A percentile compares a stretch with the other conserved stretches of the same genome.
Conservation (phyloP, 2,329 filamentous ascomycete genomes). For the Ceratocystis destructans region DNA sequence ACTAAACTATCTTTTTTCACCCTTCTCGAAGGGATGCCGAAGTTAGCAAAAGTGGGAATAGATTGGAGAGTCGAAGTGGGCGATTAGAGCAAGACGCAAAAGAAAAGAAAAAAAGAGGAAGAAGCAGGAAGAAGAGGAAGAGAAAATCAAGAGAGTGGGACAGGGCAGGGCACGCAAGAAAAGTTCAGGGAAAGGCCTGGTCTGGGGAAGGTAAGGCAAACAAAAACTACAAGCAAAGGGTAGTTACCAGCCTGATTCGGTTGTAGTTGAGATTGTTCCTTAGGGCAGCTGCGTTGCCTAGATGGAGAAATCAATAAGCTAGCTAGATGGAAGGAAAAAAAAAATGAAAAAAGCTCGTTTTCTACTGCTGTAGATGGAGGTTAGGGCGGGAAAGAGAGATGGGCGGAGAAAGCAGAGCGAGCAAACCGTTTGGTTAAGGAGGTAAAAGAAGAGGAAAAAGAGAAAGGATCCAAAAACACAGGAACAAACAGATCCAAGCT, state of each 20-base stretch:
- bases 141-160: not conserved
- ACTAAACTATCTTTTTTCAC: not conserved
- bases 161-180: constrained; percentile 2
- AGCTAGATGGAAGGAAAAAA: too few relatives aligned
- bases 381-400: not conserved
- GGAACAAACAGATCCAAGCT: not conserved
- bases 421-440: not conserved
- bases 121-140: not conserved
- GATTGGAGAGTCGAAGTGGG: not conserved
- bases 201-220: constrained; percentile 1
- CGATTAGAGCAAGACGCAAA: not conserved
- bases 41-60: not conserved
- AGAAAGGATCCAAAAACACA: constrained; percentile 2
- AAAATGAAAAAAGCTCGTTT: too few relatives aligned
- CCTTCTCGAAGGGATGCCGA: not conserved
- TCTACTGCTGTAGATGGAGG: too few relatives aligned
- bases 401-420: not conserved
- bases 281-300: not conserved
- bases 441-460: not conserved
- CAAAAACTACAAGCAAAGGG: not conserved
- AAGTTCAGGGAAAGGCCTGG: not conserved
- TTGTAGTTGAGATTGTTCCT: not conserved
- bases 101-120: constrained; percentile 3
- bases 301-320: too few relatives aligned
- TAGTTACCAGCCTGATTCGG: not conserved